Percentiles rank a stretch among this genome's conserved stretches.
Evolutionary conservation across 2,329 filamentous ascomycete species (phyloP).

Genomic region (Colletotrichum echinochloae): DNA sequence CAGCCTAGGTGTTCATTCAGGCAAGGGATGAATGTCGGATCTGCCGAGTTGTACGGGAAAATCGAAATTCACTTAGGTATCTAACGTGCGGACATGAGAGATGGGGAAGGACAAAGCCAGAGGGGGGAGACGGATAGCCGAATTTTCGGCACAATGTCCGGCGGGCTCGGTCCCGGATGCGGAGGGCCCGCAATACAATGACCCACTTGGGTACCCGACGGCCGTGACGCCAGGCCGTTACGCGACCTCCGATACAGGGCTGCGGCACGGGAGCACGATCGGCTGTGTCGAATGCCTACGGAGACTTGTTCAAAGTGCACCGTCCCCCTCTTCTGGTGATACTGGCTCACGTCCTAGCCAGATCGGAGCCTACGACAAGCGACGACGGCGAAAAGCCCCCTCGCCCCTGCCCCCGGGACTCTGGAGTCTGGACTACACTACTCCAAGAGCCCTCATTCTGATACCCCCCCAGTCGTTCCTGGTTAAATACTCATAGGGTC

Average conservation of each 20-base stretch:
- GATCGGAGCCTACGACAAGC: neutral
- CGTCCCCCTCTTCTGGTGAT: no score
- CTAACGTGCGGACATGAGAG: neutral
- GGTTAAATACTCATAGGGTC: neutral
- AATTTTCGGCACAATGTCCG: neutral
- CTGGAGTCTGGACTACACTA: neutral
- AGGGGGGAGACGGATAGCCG: neutral
- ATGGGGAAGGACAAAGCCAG: neutral
- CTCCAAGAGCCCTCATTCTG: neutral
- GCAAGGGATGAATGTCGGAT: neutral
- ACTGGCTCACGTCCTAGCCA: neutral
- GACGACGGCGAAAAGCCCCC: neutral
- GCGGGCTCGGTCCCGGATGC: neutral
- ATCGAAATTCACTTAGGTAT: neutral
- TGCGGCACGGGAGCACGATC: neutral
- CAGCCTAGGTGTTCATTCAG: neutral
- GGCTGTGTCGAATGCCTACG: neutral
- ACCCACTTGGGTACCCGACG: no score
- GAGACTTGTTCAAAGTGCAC: no score
- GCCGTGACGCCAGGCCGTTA: neutral
- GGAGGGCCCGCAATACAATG: neutral
- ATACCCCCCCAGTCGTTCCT: no score
- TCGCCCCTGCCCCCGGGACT: no score
- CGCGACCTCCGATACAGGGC: neutral
- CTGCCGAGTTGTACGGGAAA: neutral